Evolutionary conservation across 2,329 filamentous ascomycete species (phyloP), one percentile per base, ranked within the genome.

Genomic region (Didymella segeticola): DNA sequence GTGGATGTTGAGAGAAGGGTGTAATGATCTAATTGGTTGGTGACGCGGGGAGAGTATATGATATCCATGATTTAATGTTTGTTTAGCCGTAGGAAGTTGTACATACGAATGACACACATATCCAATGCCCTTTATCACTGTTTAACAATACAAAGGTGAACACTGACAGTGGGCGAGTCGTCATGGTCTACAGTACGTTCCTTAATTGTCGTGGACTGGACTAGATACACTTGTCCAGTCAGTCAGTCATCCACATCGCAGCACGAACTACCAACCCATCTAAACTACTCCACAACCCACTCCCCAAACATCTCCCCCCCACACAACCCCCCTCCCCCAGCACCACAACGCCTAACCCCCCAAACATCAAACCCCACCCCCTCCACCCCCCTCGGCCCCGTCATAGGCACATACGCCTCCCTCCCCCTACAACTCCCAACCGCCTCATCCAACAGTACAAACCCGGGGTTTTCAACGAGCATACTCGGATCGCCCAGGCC

Each of bases 31-130:
- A 41, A 49, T 36, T 31, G 20, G 5, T n/a, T n/a, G n/a, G n/a
- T n/a, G n/a, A n/a, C n/a, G n/a, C 11, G 29, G 30, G 26, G 30
- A 42, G 10, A 29, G 33, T 47, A 47, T 39, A 65, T 50, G 61
- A 65, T 65, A 64, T 65, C 62, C 59, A 52, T 63, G 48, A 51
- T 59, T 48, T 38, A 56, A 53, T 54, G 53, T 43, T 53, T 36
- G 46, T 33, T 50, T 34, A 14, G 15, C 23, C 26, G 23, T 50
- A 43, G 47, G 30, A 58, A 42, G 46, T 27, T 49, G 33, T 38
- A 43, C 26, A 43, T 43, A 31, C 7, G 12, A 42, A 48, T 33
- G 19, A 46, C 34, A 36, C 22, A 36, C 15, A 20, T 20, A 41
- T 7, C 29, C 11, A n/a, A n/a, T n/a, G n/a, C n/a, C n/a, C n/a